phyloP scores from a whole-genome alignment of 495 filamentous ascomycete species.

The Parathielavia appendiculata region DNA sequence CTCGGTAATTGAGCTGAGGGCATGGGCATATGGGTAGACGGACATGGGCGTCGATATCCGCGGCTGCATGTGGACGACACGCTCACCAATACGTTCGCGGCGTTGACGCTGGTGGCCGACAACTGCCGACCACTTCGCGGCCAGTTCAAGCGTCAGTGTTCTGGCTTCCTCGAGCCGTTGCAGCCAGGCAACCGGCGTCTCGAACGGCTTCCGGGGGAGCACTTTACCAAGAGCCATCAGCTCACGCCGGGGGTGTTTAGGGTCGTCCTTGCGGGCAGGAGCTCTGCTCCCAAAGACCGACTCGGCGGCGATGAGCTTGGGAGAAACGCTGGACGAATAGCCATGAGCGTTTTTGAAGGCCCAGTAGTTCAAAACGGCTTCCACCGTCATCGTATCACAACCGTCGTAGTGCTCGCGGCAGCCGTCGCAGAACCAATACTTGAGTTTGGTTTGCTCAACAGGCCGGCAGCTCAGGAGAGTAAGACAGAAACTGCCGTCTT shows the following conservation, averaged over 20 bases:
- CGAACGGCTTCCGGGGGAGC: background rate
- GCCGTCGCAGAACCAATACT: constrained; percentile 15
- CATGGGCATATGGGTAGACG: background rate
- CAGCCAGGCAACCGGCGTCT: constrained; percentile 1
- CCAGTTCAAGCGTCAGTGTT: constrained; percentile 1
- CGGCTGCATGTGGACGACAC: background rate
- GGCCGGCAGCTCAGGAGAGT: constrained; percentile 1
- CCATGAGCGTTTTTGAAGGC: constrained; percentile 12
- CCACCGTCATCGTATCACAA: background rate
- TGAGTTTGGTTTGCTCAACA: background rate
- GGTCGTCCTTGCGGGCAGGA: background rate
- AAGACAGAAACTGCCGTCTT: background rate
- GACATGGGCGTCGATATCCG: background rate
- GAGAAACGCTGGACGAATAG: constrained; percentile 2
- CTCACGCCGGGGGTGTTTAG: constrained; percentile 7
- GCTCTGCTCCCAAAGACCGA: background rate
- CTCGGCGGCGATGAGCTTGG: background rate
- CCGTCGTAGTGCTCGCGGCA: constrained; percentile 14
- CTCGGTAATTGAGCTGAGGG: constrained; percentile 2
- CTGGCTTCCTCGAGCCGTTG: constrained; percentile 4
- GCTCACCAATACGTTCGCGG: background rate
- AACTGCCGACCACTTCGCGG: background rate
- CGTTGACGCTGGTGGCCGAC: background rate
- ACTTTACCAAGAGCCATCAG: constrained; percentile 11
- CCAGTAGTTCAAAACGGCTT: constrained; percentile 19